Evolutionary conservation across 1,284 basidiomycete species (phyloP), one percentile per base, ranked within the genome.

Genomic region (Phylloporus sp.): DNA sequence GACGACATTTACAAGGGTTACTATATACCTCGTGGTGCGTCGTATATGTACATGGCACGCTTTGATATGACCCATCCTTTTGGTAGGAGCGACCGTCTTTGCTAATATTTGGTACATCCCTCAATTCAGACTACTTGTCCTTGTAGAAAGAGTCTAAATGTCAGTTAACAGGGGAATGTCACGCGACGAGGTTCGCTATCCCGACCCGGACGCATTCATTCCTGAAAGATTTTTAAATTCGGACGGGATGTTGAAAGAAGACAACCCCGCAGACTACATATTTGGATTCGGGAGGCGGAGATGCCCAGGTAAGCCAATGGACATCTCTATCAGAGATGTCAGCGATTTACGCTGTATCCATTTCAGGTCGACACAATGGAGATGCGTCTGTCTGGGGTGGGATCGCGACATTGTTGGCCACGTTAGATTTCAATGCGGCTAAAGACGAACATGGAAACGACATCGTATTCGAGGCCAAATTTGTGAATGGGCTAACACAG

Each of bases 251-350:
- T 31, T 55, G 28, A 44, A 26, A 10, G 20, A 55, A 15, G 53
- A 55, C 13, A 12, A 50, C 28, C 49, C 46, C 46, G 24, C 46
- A 8, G 46, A 47, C 13, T 47, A 26, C 17, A 26, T 47, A 12
- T 47, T 47, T 28, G 46, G 46, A 31, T 50, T 50, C 18, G 53
- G 70, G 46, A 55, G 70, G 17, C 47, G 47, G 13, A 28, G 5
- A 29, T 50, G 47, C 49, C 28, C 49, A 50, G 49, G 49, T 31
- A 29, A 50, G 49, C 18, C 20, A 29, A 28, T 22, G 28, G 26
- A 28, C 31, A 22, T 17, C 24, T 13, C 13, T 17, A 4, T 12
- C 17, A 26, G 24, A 8, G 34, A 37, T 15, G n/a, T 37, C 34
- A 37, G 26, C 28, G 26, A 12, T 32, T 22, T n/a, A 8, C 32